Conservation (phyloP, 306 rosid species). For the Cicer bijugum region DNA sequence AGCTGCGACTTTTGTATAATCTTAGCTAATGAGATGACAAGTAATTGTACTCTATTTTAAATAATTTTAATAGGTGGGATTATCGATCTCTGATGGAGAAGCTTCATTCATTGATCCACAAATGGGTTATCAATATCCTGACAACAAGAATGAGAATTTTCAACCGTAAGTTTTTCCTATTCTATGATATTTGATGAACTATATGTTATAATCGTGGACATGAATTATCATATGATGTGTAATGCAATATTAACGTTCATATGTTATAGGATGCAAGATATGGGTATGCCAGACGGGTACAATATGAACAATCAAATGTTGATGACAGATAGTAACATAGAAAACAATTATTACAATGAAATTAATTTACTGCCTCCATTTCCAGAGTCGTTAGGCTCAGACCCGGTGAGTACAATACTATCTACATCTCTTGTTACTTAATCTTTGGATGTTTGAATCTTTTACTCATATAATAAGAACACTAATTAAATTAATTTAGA, state of each 20-base stretch:
- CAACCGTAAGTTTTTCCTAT: constrained; percentile 9
- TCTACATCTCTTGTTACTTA: too few species aligned
- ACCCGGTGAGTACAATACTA: constrained; percentile 33
- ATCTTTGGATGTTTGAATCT: too few species aligned
- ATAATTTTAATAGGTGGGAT: constrained; percentile 32
- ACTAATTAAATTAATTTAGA: too few species aligned
- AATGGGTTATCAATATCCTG: not conserved
- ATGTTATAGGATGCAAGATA: not conserved
- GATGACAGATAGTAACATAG: not conserved
- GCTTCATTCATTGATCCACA: not conserved
- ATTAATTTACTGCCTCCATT: not conserved
- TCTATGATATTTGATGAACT: too few species aligned
- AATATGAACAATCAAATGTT: not conserved
- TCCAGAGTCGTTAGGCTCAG: not conserved
- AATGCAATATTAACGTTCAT: not conserved
- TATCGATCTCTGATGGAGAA: not conserved
- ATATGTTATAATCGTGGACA: too few species aligned
- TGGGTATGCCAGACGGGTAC: not conserved
- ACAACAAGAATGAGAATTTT: not conserved
- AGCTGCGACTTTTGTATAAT: too few species aligned
- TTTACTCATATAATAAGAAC: too few species aligned
- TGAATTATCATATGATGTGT: too few species aligned
- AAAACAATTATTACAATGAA: constrained; percentile 8
- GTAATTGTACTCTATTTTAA: not conserved
- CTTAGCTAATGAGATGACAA: too few species aligned